Base-by-base conservation (phyloP, 2,329 filamentous ascomycete species). In the Monosporascus cannonballus region DNA sequence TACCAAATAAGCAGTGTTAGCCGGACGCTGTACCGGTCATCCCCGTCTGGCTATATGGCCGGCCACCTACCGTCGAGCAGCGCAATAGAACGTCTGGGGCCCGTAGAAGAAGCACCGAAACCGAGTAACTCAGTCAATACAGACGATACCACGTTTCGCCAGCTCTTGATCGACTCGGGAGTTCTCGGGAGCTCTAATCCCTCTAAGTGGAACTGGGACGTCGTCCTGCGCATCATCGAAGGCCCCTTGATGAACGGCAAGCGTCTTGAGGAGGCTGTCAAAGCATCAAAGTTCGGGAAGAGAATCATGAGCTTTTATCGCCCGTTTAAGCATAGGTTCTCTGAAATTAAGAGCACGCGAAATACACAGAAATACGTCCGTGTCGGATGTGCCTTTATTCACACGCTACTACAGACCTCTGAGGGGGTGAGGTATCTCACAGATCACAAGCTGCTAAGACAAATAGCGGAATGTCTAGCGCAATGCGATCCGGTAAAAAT, bases 1-100 rank as follows among this genome's bases (percentile, higher is more conserved):
- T 99, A 97, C 64, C 94, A 97, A 67, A 96, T 99, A 51, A 96
- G 96, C 72, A 96, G 93, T 66, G 91, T 99, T 59, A 99, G 93
- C 68, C 84, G 90, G 57, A 97, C 92, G 0, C 74, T 99, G 15
- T 95, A 95, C 66, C 82, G 91, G 53, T 95, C 90, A 47, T 81
- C 83, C 6, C 79, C 80, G 2, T 75, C 78, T 0, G 70, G 74
- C 6, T 71, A 69, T 52, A 58, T 67, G 2, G 60, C 69, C 3
- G 69, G 68, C 2, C 60, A 64, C 7, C 58, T 77, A 14, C 69
- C 75, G 1, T 72, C 72, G 6, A 73, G 70, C 51, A 73, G 73
- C 55, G 76, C 72, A 58, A 65, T 76, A 58, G 73, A 73, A 39
- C 76, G 79, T 38, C 63, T 82, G n/a, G 68, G 72, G 1, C 65